A percentile compares a stretch with the other conserved stretches of the same genome.
phyloP scores from a whole-genome alignment of 2,329 filamentous ascomycete genomes.

The Volutella citrinella region DNA sequence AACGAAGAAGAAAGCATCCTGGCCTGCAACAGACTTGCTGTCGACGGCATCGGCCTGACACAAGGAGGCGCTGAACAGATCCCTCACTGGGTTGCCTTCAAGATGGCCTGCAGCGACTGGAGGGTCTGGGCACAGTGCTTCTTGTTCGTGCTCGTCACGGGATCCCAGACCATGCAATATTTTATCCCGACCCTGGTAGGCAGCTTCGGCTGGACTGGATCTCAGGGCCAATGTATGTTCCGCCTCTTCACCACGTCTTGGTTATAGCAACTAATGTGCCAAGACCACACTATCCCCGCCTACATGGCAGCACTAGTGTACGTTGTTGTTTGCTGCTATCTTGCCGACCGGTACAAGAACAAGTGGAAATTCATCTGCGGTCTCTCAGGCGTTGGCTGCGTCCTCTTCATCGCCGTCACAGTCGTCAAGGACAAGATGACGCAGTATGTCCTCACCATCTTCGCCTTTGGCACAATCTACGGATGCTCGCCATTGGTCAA shows the following conservation, averaged over 20 bases:
- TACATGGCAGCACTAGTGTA: slow-evolving; percentile 3
- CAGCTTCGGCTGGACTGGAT: slow-evolving; percentile 1
- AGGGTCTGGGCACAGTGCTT: slow-evolving; percentile 2
- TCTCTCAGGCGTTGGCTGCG: background rate
- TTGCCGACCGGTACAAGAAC: background rate
- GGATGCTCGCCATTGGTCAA: slow-evolving; percentile 1
- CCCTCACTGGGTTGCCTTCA: slow-evolving; percentile 2
- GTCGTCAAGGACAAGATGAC: slow-evolving; percentile 1
- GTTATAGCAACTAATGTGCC: background rate
- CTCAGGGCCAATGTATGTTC: slow-evolving; percentile 2
- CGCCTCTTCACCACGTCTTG: background rate
- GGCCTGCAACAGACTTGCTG: slow-evolving; percentile 1
- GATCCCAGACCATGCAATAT: slow-evolving; percentile 1
- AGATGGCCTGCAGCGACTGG: slow-evolving; percentile 3
- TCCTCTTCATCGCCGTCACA: slow-evolving; percentile 1
- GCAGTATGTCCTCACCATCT: slow-evolving; percentile 1
- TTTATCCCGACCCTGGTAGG: slow-evolving; percentile 1
- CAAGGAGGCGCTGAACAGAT: slow-evolving; percentile 1
- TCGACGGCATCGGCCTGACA: slow-evolving; percentile 1
- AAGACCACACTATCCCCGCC: slow-evolving; percentile 2
- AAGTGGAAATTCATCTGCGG: slow-evolving; percentile 3
- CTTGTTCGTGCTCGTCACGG: slow-evolving; percentile 1
- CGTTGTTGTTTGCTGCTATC: slow-evolving; percentile 1
- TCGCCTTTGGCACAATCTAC: slow-evolving; percentile 4
- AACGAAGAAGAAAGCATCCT: slow-evolving; percentile 2